Base-by-base conservation (phyloP, 305 asterid genomes). In the Striga hermonthica region DNA sequence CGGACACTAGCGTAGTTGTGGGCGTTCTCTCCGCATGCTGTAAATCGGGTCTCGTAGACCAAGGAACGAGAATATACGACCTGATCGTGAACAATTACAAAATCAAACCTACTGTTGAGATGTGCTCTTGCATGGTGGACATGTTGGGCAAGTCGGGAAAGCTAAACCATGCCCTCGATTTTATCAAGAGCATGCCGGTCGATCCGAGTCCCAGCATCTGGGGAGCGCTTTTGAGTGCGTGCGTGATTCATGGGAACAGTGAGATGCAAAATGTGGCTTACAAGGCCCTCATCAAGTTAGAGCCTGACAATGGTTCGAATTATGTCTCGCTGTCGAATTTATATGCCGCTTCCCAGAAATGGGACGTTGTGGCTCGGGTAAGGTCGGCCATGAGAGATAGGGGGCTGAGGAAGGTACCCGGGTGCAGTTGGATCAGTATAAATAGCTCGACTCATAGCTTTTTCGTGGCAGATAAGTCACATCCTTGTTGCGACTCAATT, bases 1-100 rank as follows among this genome's bases (percentile, higher is more conserved):
- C 92, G 0, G 92, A 81, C 50, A 60, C 67, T 0, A 78, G 80
- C 31, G 75, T 79, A 0, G 72, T 80, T 22, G 76, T 84, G 6
- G 82, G 82, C 22, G 86, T 83, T 77, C 86, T 87, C 60, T 87
- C 95, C 13, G 92, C 95, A 1, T 87, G 90, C 72, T 79, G 83
- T 58, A 84, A 81, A 66, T 69, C 90, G 15, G 95, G 90, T 54
- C 78, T 87, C 67, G 59, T 78, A 38, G 61, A 76, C 0, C 90
- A 87, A 7, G 95, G 90, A 14, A 55, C 74, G 31, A 70, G 78
- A 70, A 74, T 85, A 73, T 87, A 81, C 55, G 76, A 60, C 5
- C 64, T 58, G 22, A 72, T 74, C 15, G 67, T 79, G 68, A 67
- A 61, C 9, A 6, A 69, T 48, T 74, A 75, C n/a, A 52, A 64